A percentile compares a stretch with the other conserved stretches of the same genome.
phyloP scores from a whole-genome alignment of 176 grass and related monocot genomes.

The Zoysia pacifica region DNA sequence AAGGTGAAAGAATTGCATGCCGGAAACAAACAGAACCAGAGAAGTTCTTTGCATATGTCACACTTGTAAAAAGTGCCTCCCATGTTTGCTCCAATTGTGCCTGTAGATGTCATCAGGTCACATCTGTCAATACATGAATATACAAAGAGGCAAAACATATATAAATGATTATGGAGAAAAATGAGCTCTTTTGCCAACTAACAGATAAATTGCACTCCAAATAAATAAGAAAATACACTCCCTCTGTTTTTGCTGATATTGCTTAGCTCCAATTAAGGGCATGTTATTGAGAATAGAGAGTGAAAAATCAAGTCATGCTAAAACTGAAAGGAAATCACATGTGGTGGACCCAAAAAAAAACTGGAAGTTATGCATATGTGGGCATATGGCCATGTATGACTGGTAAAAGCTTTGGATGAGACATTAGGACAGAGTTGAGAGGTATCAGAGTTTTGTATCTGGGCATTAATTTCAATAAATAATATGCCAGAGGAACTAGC shows the following conservation, averaged over 20 bases:
- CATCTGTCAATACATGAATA: slow-evolving; percentile 39
- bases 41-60: slow-evolving; percentile 91
- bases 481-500: background rate
- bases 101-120: slow-evolving; percentile 53
- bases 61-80: slow-evolving; percentile 80
- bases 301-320: slow-evolving; percentile 22
- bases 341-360: slow-evolving; percentile 23
- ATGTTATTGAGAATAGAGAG: too few species aligned
- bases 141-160: background rate
- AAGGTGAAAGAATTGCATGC: slow-evolving; percentile 80
- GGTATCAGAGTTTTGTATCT: background rate
- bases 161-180: slow-evolving; percentile 15
- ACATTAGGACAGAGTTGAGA: background rate
- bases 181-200: slow-evolving; percentile 19
- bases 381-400: background rate
- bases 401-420: slow-evolving; percentile 12
- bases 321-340: slow-evolving; percentile 20
- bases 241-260: background rate
- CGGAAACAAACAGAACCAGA: slow-evolving; percentile 87
- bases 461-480: background rate
- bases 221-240: slow-evolving; percentile 3
- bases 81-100: slow-evolving; percentile 90
- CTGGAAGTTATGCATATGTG: slow-evolving; percentile 4
- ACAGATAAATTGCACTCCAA: background rate
- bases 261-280: background rate